Conservation (phyloP, 164 flowering plant species). For the Magnolia kwangsiensis region DNA sequence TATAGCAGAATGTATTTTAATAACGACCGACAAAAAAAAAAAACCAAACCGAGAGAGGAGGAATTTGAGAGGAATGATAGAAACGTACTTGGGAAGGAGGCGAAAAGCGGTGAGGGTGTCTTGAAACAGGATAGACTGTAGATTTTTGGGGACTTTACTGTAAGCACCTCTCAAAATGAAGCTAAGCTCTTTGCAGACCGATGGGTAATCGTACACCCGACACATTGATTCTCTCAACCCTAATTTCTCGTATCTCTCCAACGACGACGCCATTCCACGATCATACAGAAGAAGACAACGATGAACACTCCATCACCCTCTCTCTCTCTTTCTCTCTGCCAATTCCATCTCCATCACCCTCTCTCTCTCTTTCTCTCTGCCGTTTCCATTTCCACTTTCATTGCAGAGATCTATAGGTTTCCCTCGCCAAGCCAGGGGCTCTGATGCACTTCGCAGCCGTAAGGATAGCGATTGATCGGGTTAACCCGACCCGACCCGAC, state of each 20-base stretch:
- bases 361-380: too few species aligned
- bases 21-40: too few species aligned
- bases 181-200: conserved; percentile 67
- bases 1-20: neutral
- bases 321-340: too few species aligned
- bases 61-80: neutral
- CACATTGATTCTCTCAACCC: conserved; percentile 36
- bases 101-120: conserved; percentile 71
- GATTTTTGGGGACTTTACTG: conserved; percentile 49
- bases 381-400: too few species aligned
- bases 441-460: too few species aligned
- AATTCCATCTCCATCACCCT: too few species aligned
- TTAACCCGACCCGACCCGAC: too few species aligned
- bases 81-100: conserved; percentile 48
- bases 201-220: conserved; percentile 37
- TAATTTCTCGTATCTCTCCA: conserved; percentile 55
- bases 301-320: too few species aligned
- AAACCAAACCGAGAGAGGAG: too few species aligned
- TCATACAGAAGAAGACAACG: neutral
- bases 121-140: conserved; percentile 63
- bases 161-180: conserved; percentile 54
- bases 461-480: too few species aligned
- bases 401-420: too few species aligned
- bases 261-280: neutral
- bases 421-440: too few species aligned